Conservation (phyloP, 225 moss, liverwort and hornwort species). For the Rhytidiadelphus loreus region DNA sequence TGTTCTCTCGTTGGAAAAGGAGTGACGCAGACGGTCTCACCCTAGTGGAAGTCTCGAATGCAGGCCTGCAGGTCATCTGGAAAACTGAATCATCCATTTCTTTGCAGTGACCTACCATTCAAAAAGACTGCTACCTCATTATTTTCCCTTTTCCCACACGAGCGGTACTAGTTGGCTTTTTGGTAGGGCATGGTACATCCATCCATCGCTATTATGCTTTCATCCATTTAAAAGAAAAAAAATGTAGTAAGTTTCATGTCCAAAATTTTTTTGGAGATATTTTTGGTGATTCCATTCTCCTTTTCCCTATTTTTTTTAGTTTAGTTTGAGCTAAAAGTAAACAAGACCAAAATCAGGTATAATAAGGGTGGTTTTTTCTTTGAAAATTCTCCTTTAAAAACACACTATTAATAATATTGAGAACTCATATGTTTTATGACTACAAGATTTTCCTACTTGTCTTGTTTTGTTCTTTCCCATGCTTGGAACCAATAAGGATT, state of each 20-base stretch:
- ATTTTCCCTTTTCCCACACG: background rate
- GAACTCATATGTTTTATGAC: background rate
- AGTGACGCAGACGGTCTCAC: too few relatives aligned
- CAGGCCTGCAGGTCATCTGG: background rate
- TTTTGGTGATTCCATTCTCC: too few relatives aligned
- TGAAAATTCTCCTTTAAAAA: rapidly evolving
- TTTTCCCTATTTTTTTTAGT: background rate
- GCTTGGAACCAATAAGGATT: too few relatives aligned
- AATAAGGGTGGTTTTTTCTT: too few relatives aligned
- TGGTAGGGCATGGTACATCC: background rate
- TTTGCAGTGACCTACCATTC: background rate
- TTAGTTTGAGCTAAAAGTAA: background rate
- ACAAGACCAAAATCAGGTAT: background rate
- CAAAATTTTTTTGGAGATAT: rapidly evolving
- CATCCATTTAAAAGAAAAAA: background rate
- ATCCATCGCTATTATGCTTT: too few relatives aligned
- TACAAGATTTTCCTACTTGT: background rate
- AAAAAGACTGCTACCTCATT: background rate
- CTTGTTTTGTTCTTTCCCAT: rapidly evolving
- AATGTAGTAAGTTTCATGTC: background rate
- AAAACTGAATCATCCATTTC: background rate
- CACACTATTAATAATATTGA: rapidly evolving
- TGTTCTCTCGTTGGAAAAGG: background rate
- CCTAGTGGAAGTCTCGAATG: too few relatives aligned
- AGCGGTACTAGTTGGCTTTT: background rate